A percentile compares a stretch with the other conserved stretches of the same genome.
These are phyloP conservation scores for Bryoerythrophyllum caledonicum DNA, from an alignment of 225 moss, liverwort and hornwort genomes.

Conservation along the genomic window DNA sequence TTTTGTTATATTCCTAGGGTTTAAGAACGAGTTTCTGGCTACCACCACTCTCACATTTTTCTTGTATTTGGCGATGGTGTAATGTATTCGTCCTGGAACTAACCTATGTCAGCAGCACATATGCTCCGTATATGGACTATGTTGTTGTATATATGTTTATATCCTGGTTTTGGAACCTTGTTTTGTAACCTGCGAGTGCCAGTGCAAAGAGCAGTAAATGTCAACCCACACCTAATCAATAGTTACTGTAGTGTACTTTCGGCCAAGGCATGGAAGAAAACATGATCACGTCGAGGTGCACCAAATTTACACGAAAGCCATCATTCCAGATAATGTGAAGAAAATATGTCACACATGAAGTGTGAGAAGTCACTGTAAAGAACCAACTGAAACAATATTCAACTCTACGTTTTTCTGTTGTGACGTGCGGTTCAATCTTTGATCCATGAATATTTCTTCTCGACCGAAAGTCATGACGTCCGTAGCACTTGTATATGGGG, in stretches of 20 bases:
- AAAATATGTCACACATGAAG: not conserved
- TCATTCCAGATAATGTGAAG: not conserved
- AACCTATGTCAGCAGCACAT: not conserved
- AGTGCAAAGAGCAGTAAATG: no score
- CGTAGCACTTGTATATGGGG: no score
- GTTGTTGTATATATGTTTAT: no score
- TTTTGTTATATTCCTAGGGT: conserved; percentile 33
- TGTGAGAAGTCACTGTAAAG: no score
- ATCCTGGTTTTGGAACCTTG: no score
- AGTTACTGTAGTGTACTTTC: no score
- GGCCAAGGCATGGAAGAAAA: no score
- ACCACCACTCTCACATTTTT: conserved; percentile 13
- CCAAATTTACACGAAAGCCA: not conserved
- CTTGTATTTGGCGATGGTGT: not conserved
- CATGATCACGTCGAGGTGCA: no score
- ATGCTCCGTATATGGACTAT: not conserved
- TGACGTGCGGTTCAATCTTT: not conserved
- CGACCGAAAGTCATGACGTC: not conserved
- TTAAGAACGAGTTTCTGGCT: conserved; percentile 16
- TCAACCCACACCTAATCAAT: no score
- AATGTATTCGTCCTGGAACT: not conserved
- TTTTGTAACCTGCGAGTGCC: no score
- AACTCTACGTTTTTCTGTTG: not conserved
- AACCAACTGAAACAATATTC: not conserved
- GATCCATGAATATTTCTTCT: not conserved